Percentiles rank a stretch among this genome's conserved stretches.
phyloP scores from a whole-genome alignment of 345 rosid genomes.

The Streptanthus diversifolius region DNA sequence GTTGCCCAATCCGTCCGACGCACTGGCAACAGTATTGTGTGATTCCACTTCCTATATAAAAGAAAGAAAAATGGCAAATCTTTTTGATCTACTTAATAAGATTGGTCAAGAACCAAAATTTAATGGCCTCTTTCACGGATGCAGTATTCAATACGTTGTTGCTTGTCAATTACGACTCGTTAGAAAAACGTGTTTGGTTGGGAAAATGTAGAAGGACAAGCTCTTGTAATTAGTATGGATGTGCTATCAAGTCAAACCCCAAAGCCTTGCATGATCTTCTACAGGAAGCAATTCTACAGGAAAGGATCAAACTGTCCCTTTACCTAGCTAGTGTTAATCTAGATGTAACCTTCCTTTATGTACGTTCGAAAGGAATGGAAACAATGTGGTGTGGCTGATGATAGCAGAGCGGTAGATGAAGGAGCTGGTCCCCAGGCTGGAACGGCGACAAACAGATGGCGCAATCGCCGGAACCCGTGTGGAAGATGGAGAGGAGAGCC shows the following conservation, averaged over 20 bases:
- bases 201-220: not conserved
- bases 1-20: slow-evolving; percentile 15
- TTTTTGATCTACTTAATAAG: slow-evolving; percentile 17
- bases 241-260: not conserved
- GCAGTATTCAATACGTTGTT: slow-evolving; percentile 13
- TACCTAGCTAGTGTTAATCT: not conserved
- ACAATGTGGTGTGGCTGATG: not conserved
- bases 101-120: not conserved
- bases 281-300: not conserved
- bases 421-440: slow-evolving; percentile 57
- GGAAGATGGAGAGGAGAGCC: not conserved
- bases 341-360: not conserved
- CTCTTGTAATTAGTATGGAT: not conserved
- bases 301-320: not conserved
- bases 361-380: not conserved
- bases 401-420: slow-evolving; percentile 61
- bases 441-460: slow-evolving; percentile 71
- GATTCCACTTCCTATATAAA: slow-evolving; percentile 12
- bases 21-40: slow-evolving; percentile 6
- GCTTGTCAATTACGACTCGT: slow-evolving; percentile 13
- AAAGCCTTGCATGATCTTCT: not conserved
- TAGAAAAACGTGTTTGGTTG: slow-evolving; percentile 17
- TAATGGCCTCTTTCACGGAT: slow-evolving; percentile 14
- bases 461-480: slow-evolving; percentile 47
- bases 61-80: not conserved